These are phyloP conservation scores for Tricholomella constricta DNA, from an alignment of 768 basidiomycete species.

Conservation along the genomic window DNA sequence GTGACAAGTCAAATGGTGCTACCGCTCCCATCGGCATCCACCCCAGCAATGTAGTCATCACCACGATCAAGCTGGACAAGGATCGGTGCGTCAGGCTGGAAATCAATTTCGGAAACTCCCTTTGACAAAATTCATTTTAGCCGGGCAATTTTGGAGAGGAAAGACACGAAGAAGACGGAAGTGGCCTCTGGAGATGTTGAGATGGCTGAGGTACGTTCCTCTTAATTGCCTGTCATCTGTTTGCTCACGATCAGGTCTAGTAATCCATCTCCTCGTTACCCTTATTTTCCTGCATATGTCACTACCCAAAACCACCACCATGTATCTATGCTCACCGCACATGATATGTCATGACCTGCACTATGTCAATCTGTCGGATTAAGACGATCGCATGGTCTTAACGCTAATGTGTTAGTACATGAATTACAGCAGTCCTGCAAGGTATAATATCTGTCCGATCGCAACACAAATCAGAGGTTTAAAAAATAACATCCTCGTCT, in stretches of 20 bases:
- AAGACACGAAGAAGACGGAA: constrained; percentile 70
- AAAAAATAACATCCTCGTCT: constrained; percentile 95
- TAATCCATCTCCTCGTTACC: constrained; percentile 32
- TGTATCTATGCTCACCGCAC: constrained; percentile 66
- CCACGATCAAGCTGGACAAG: constrained; percentile 90
- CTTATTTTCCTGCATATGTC: constrained; percentile 26
- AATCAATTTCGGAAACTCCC: not conserved
- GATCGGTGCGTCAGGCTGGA: constrained; percentile 56
- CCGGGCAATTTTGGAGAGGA: constrained; percentile 85
- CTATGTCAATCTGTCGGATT: not conserved
- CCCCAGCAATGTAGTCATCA: constrained; percentile 96
- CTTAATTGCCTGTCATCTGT: not conserved
- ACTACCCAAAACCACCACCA: constrained; percentile 51
- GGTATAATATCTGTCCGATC: constrained; percentile 17
- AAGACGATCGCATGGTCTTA: not conserved
- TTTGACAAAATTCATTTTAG: constrained; percentile 35
- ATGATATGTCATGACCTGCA: constrained; percentile 41
- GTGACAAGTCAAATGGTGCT: constrained; percentile 97
- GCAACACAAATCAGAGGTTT: constrained; percentile 21
- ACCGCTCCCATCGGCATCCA: constrained; percentile 92
- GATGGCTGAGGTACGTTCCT: constrained; percentile 72
- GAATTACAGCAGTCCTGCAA: not conserved
- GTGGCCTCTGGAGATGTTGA: constrained; percentile 60
- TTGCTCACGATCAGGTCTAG: constrained; percentile 14
- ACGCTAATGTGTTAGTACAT: not conserved